Base-by-base conservation (phyloP, 805 yeast species). In the Lachancea cidri region DNA sequence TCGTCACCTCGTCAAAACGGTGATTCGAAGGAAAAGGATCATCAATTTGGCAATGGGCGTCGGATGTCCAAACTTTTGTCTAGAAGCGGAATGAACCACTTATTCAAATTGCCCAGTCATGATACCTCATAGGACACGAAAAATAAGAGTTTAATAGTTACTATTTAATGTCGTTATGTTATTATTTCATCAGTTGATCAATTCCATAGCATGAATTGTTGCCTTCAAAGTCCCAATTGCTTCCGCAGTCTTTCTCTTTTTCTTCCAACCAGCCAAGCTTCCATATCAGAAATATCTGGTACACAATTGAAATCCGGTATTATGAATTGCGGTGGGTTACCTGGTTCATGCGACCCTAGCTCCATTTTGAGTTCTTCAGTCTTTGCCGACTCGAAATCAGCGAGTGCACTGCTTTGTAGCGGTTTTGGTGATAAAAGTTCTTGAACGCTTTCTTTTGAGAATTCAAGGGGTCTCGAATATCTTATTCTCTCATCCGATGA, bases 191-290 rank as follows among this genome's bases (percentile, higher is more conserved):
- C n/a, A n/a, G n/a, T n/a, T n/a, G n/a, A n/a, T n/a, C n/a, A n/a
- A n/a, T n/a, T n/a, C n/a, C n/a, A n/a, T n/a, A n/a, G n/a, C n/a
- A n/a, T n/a, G n/a, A n/a, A n/a, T n/a, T n/a, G n/a, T n/a, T n/a
- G n/a, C n/a, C n/a, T n/a, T 41, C 35, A 56, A 5, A 53, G 35
- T 17, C 44, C 43, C 17, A 55, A 34, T 35, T 51, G 63, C 7
- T 54, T 52, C 20, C 73, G 53, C 15, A 80, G 55, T 45, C 72
- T 71, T 39, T 65, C 50, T 46, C 69, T 73, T 46, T 70, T 67
- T 43, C 58, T 58, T 13, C 70, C 67, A 16, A 79, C 74, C 14
- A 79, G 47, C 66, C 74, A 67, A 13, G 48, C 38, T 36, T 72
- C 73, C 36, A 78, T 68, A 2, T 74, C 72, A 30, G 59, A 57